phyloP scores from a whole-genome alignment of 108 stramenopile genomes.

The Licmophora abbreviata region DNA sequence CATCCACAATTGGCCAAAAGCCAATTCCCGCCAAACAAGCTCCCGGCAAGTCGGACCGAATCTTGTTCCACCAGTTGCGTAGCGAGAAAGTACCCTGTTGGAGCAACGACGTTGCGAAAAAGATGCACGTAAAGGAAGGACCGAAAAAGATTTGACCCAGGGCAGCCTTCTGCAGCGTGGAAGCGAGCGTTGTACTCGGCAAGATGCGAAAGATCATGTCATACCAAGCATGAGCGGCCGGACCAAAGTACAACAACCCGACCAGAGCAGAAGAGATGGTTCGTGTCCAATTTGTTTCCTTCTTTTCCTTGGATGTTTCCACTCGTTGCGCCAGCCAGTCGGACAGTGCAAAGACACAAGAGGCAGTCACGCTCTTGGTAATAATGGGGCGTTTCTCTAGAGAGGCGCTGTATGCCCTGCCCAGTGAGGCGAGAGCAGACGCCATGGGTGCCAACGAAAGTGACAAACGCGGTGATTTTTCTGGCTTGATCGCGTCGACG shows the following conservation, averaged over 20 bases:
- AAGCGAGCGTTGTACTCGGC: constrained; percentile 45
- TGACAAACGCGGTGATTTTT: no score
- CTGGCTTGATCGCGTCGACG: no score
- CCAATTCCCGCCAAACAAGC: constrained; percentile 71
- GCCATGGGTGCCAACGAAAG: no score
- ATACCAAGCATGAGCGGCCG: constrained; percentile 84
- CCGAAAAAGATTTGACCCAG: constrained; percentile 84
- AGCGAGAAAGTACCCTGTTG: constrained; percentile 52
- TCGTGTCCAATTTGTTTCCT: constrained; percentile 32
- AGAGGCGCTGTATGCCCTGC: constrained; percentile 13
- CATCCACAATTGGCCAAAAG: constrained; percentile 87
- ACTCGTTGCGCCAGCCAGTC: constrained; percentile 59
- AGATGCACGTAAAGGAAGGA: constrained; percentile 78
- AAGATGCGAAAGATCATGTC: constrained; percentile 52
- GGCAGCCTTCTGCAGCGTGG: constrained; percentile 71
- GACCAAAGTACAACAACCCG: constrained; percentile 78
- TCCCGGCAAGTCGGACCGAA: constrained; percentile 59
- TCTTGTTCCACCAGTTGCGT: constrained; percentile 50
- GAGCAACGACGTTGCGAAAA: constrained; percentile 63
- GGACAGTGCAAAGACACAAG: constrained; percentile 58
- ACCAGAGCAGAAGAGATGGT: constrained; percentile 41
- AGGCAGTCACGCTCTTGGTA: constrained; percentile 75
- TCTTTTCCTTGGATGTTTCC: constrained; percentile 2
- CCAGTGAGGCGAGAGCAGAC: constrained; percentile 10
- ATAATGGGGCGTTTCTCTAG: constrained; percentile 48